Conservation (phyloP, 1,284 basidiomycete genomes). For the Rhodofomes roseus region DNA sequence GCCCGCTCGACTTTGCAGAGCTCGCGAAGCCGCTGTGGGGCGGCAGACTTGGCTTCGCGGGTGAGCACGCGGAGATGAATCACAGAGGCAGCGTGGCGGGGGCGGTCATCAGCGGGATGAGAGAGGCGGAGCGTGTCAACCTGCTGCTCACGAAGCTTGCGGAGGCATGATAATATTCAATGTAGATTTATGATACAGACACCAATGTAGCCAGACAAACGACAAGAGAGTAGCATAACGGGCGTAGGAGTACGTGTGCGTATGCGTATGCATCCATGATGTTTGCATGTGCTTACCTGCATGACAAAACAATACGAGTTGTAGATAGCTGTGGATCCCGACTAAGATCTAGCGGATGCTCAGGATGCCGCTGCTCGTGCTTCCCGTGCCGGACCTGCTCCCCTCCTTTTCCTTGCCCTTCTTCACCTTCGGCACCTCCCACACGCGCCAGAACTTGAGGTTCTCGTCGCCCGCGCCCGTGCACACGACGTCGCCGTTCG, state of each 20-base stretch:
- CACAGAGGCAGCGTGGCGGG: conserved; percentile 16
- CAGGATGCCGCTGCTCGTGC: conserved; percentile 26
- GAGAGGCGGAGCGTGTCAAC: conserved; percentile 13
- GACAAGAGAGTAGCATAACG: background rate
- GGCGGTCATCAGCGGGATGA: conserved; percentile 13
- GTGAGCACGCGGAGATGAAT: conserved; percentile 17
- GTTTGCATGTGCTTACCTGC: background rate
- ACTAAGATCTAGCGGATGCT: conserved; percentile 19
- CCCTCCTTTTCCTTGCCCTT: conserved; percentile 42
- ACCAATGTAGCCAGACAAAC: background rate
- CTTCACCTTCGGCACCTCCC: conserved; percentile 58
- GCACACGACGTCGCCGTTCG: conserved; percentile 85
- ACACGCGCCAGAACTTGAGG: conserved; percentile 87
- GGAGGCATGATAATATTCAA: background rate
- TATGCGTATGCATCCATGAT: background rate
- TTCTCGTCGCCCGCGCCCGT: conserved; percentile 94
- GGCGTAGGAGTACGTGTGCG: background rate
- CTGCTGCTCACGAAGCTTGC: background rate
- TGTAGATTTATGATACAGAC: background rate
- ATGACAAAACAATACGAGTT: background rate
- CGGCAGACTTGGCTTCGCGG: conserved; percentile 16
- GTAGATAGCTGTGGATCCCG: background rate
- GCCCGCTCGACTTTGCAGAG: conserved; percentile 16
- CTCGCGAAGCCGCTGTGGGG: conserved; percentile 16
- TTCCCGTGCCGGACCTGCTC: conserved; percentile 25